Evolutionary conservation across 768 basidiomycete genomes (phyloP).

Genomic region (Saitozyma podzolica): DNA sequence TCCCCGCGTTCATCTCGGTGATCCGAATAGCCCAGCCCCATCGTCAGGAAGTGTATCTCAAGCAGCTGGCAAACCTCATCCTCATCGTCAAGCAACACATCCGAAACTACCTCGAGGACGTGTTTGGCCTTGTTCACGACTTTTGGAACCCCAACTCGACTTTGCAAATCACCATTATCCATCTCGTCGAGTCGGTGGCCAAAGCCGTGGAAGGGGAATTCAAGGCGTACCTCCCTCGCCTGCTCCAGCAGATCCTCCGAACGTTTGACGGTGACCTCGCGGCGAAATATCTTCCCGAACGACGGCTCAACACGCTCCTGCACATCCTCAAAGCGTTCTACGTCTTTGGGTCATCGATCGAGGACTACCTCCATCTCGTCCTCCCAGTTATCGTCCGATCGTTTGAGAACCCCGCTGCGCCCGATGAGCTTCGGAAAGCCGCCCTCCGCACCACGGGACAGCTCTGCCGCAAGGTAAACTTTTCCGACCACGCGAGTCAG

Average conservation of each 20-base stretch:
- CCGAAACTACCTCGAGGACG: constrained; percentile 80
- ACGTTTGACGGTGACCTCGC: constrained; percentile 55
- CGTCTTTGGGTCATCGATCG: constrained; percentile 92
- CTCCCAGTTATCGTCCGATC: constrained; percentile 91
- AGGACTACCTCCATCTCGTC: constrained; percentile 95
- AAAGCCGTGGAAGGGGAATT: constrained; percentile 95
- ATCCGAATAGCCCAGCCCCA: constrained; percentile 73
- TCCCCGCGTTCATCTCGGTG: constrained; percentile 89
- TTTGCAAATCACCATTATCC: constrained; percentile 87
- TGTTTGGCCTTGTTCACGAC: constrained; percentile 81
- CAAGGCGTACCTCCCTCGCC: constrained; percentile 88
- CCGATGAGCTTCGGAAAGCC: constrained; percentile 72
- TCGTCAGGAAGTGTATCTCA: constrained; percentile 78
- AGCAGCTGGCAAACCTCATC: constrained; percentile 91
- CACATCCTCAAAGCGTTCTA: constrained; percentile 93
- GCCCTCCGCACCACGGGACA: constrained; percentile 90
- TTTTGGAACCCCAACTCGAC: constrained; percentile 74
- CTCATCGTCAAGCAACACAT: constrained; percentile 97
- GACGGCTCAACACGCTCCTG: constrained; percentile 63
- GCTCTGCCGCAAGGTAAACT: constrained; percentile 87
- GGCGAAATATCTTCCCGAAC: constrained; percentile 57
- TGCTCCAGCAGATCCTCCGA: constrained; percentile 83
- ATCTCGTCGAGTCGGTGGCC: constrained; percentile 86
- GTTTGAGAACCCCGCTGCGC: constrained; percentile 78
- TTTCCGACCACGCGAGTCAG: constrained; percentile 94